Conservation (phyloP, 495 filamentous ascomycete genomes). For the Xylaria cubensis region DNA sequence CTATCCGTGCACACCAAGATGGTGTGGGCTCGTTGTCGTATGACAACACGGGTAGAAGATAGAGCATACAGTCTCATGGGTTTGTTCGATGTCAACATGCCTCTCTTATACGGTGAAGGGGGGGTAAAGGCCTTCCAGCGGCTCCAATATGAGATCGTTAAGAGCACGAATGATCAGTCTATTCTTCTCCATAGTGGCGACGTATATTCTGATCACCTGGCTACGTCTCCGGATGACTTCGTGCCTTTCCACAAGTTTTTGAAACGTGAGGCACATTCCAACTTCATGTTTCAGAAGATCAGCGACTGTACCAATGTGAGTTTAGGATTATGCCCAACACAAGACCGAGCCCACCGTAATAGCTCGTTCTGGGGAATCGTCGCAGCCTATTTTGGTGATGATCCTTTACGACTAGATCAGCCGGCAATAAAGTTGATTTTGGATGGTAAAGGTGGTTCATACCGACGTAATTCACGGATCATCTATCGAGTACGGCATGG, state of each 20-base stretch:
- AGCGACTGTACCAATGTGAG: background rate
- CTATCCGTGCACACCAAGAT: background rate
- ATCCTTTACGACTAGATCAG: background rate
- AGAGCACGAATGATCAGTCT: background rate
- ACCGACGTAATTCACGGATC: background rate
- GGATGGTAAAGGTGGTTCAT: background rate
- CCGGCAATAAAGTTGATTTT: background rate
- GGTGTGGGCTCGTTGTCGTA: background rate
- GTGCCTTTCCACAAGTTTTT: background rate
- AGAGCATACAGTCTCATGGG: conserved; percentile 32
- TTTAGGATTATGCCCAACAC: background rate
- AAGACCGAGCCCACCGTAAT: fast-evolving
- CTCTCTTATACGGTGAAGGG: conserved; percentile 36
- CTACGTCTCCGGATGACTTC: background rate
- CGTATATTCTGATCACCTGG: background rate
- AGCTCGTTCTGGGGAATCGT: background rate
- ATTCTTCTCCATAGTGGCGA: background rate
- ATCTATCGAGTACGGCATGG: conserved; percentile 1
- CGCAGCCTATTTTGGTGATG: background rate
- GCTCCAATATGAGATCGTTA: background rate
- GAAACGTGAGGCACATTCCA: background rate
- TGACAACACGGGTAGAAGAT: conserved; percentile 27
- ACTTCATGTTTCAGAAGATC: background rate
- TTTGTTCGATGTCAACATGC: conserved; percentile 34
- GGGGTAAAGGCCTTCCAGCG: conserved; percentile 14